A percentile compares a stretch with the other conserved stretches of the same genome.
phyloP scores from a whole-genome alignment of 345 rosid genomes.

The Kernera saxatilis region DNA sequence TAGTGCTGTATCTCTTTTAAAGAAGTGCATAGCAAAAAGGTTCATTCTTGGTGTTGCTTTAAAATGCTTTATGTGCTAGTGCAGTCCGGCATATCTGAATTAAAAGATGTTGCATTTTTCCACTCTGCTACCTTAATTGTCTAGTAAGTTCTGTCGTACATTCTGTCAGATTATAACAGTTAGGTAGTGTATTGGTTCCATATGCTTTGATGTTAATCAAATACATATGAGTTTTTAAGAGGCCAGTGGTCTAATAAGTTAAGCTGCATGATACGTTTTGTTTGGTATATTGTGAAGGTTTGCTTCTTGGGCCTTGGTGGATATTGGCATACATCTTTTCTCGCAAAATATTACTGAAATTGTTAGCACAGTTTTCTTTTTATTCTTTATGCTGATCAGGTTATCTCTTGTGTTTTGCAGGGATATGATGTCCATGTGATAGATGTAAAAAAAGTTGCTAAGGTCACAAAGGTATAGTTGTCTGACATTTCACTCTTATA shows the following conservation, averaged over 20 bases:
- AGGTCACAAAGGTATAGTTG: constrained; percentile 79
- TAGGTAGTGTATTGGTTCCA: background rate
- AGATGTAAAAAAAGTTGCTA: constrained; percentile 81
- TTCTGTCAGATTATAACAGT: background rate
- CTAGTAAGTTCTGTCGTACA: background rate
- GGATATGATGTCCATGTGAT: constrained; percentile 87
- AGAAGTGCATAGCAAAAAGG: background rate
- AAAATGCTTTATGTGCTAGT: background rate
- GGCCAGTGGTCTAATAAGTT: background rate
- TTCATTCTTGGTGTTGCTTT: background rate
- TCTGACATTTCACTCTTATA: constrained; percentile 6
- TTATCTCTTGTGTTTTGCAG: constrained; percentile 37
- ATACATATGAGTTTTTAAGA: background rate
- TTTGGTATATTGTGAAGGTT: background rate
- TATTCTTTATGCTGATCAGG: background rate
- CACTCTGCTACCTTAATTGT: background rate
- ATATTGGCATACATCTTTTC: background rate
- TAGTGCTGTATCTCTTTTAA: background rate
- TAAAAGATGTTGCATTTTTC: background rate
- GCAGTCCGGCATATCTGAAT: background rate
- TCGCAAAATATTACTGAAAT: background rate
- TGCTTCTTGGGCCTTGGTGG: background rate
- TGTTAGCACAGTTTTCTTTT: background rate
- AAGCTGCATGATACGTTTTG: background rate
- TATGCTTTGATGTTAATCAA: background rate